A percentile compares a stretch with the other conserved stretches of the same genome.
These are phyloP conservation scores for Ogataea polymorpha DNA, from an alignment of 805 yeast genomes.

Conservation along the genomic window DNA sequence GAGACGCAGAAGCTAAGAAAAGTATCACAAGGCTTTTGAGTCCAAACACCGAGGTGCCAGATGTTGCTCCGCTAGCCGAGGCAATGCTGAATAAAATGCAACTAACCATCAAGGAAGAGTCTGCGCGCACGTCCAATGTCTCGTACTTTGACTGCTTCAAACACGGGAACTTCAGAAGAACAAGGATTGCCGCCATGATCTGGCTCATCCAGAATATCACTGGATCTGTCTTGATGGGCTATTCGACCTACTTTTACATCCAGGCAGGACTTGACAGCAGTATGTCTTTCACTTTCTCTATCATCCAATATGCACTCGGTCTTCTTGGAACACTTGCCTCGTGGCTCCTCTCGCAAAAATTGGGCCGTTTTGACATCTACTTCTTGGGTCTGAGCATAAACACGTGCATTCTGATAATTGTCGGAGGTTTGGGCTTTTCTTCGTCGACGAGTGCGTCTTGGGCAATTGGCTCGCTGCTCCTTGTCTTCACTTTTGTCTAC, in stretches of 20 bases:
- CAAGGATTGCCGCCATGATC: slow-evolving; percentile 48
- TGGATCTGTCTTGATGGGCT: slow-evolving; percentile 62
- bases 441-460: neutral
- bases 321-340: neutral
- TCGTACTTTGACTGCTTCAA: slow-evolving; percentile 43
- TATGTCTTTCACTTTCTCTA: neutral
- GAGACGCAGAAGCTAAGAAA: slow-evolving; percentile 33
- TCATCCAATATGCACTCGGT: neutral
- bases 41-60: neutral
- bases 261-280: slow-evolving; percentile 18
- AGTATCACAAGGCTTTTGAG: neutral
- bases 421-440: neutral
- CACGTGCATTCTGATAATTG: neutral
- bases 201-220: slow-evolving; percentile 57
- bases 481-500: neutral
- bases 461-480: neutral
- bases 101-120: slow-evolving; percentile 12
- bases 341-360: neutral
- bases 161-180: slow-evolving; percentile 46
- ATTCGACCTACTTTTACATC: slow-evolving; percentile 43
- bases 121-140: neutral
- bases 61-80: slow-evolving; percentile 4
- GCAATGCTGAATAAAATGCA: slow-evolving; percentile 6
- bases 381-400: neutral
- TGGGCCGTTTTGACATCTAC: neutral